These are phyloP conservation scores for Suhomyces canberraensis DNA, from an alignment of 805 yeast genomes.

Conservation along the genomic window DNA sequence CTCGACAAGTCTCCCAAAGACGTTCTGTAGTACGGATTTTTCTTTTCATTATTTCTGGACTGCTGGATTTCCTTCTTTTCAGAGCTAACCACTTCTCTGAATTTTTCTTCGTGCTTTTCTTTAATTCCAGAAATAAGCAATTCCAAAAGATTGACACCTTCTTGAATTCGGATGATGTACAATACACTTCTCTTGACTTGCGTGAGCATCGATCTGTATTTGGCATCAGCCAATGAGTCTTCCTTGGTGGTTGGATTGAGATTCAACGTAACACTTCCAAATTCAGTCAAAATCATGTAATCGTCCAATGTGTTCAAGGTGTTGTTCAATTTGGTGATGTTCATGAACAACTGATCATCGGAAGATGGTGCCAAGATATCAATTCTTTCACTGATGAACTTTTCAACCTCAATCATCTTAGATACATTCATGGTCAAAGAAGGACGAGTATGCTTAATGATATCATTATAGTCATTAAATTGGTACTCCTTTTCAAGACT, in stretches of 20 bases:
- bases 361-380: slow-evolving; percentile 43
- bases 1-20: slow-evolving; percentile 49
- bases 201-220: slow-evolving; percentile 55
- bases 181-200: slow-evolving; percentile 81
- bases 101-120: slow-evolving; percentile 65
- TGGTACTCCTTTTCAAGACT: slow-evolving; percentile 59
- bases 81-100: slow-evolving; percentile 49
- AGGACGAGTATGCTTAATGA: slow-evolving; percentile 49
- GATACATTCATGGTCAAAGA: slow-evolving; percentile 40
- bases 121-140: slow-evolving; percentile 64
- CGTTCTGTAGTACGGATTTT: slow-evolving; percentile 43
- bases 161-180: slow-evolving; percentile 81
- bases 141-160: slow-evolving; percentile 63
- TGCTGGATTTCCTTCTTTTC: slow-evolving; percentile 33
- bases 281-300: slow-evolving; percentile 47
- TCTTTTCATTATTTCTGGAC: slow-evolving; percentile 40
- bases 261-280: slow-evolving; percentile 52
- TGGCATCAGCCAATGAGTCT: slow-evolving; percentile 50
- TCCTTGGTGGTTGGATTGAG: slow-evolving; percentile 52
- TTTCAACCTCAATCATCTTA: slow-evolving; percentile 46
- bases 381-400: slow-evolving; percentile 39
- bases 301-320: slow-evolving; percentile 36
- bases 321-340: slow-evolving; percentile 41
- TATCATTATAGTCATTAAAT: slow-evolving; percentile 66
- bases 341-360: slow-evolving; percentile 54